Evolutionary conservation across 2,329 filamentous ascomycete genomes (phyloP).

Genomic region (Pseudogymnoascus sp.): DNA sequence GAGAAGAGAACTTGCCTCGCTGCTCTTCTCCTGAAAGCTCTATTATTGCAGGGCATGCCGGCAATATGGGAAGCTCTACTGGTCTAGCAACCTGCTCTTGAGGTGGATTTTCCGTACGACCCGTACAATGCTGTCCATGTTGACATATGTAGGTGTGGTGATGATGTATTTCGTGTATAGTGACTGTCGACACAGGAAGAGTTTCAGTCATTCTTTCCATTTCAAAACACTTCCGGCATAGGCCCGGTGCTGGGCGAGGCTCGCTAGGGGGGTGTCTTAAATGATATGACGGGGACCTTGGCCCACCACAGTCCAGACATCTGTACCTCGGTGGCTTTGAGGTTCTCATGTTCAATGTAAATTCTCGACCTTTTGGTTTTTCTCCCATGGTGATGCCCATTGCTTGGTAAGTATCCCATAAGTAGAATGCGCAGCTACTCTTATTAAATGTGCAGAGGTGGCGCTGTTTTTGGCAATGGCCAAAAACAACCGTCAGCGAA

Average conservation of each 20-base stretch:
- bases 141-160: constrained; percentile 14
- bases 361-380: constrained; percentile 7
- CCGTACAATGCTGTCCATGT: constrained; percentile 9
- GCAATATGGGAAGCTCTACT: constrained; percentile 12
- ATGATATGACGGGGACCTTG: constrained; percentile 16
- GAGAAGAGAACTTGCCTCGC: constrained; percentile 9
- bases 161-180: constrained; percentile 15
- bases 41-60: constrained; percentile 11
- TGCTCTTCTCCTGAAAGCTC: constrained; percentile 14
- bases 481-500: constrained; percentile 9
- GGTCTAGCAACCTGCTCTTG: neutral
- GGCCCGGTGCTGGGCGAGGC: constrained; percentile 12
- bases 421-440: neutral
- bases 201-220: constrained; percentile 5
- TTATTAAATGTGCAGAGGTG: constrained; percentile 14
- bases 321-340: constrained; percentile 11
- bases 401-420: constrained; percentile 8
- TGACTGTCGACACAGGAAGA: neutral
- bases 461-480: constrained; percentile 6
- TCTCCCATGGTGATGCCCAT: constrained; percentile 7
- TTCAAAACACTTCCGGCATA: constrained; percentile 12
- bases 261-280: constrained; percentile 13
- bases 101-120: neutral
- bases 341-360: neutral
- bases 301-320: constrained; percentile 13